These are phyloP conservation scores for Eremothecium sinecaudum DNA, from an alignment of 1,139 yeast genomes.

Conservation along the genomic window DNA sequence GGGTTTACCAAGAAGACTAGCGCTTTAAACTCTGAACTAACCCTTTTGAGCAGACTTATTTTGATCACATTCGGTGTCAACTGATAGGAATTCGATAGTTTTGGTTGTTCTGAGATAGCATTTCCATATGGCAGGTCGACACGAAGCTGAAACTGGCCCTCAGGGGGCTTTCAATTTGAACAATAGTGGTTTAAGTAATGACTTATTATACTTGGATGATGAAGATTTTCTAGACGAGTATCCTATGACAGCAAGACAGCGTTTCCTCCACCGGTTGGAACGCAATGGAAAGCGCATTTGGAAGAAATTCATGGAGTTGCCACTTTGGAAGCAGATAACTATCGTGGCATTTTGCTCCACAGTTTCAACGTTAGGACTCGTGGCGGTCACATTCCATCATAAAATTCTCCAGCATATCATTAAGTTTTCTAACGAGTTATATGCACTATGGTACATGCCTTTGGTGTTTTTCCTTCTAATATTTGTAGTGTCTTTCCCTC, in stretches of 20 bases:
- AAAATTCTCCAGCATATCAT: conserved; percentile 39
- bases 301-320: conserved; percentile 16
- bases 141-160: conserved; percentile 13
- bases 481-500: conserved; percentile 65
- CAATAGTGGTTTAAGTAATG: conserved; percentile 8
- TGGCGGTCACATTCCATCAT: conserved; percentile 42
- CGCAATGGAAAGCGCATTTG: conserved; percentile 11
- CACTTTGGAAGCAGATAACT: conserved; percentile 20
- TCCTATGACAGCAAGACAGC: conserved; percentile 28
- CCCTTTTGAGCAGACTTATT: too few species aligned
- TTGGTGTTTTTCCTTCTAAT: conserved; percentile 43
- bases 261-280: conserved; percentile 19
- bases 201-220: conserved; percentile 21
- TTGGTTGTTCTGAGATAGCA: too few species aligned
- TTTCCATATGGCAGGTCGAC: conserved; percentile 14
- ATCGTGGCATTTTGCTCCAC: conserved; percentile 15
- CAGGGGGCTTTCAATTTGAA: conserved; percentile 6
- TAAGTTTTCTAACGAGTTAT: conserved; percentile 35
- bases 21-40: too few species aligned
- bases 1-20: too few species aligned
- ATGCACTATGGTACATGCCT: conserved; percentile 37
- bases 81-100: too few species aligned
- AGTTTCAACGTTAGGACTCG: conserved; percentile 24
- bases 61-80: too few species aligned
- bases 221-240: conserved; percentile 27